Evolutionary conservation across 306 rosid species (phyloP).

Genomic region (Crotalaria pallida): DNA sequence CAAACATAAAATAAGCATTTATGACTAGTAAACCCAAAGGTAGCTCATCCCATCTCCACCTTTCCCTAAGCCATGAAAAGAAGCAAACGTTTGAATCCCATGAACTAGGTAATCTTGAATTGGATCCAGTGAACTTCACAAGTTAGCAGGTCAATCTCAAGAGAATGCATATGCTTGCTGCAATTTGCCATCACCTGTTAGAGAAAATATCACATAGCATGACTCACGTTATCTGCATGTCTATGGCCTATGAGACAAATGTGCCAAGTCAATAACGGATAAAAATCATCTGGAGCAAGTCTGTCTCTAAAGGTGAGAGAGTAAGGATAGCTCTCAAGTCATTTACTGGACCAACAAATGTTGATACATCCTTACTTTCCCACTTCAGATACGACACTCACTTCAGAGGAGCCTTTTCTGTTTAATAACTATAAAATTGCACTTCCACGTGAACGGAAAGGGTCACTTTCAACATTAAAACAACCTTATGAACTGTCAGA

Average conservation of each 20-base stretch:
- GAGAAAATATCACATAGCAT: neutral
- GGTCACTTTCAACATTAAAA: neutral
- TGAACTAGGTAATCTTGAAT: neutral
- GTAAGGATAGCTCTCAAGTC: too few species aligned
- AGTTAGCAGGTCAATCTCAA: neutral
- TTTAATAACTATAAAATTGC: neutral
- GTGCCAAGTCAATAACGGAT: neutral
- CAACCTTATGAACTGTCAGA: constrained; percentile 52
- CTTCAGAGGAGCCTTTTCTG: too few species aligned
- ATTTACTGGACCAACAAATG: too few species aligned
- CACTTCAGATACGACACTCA: too few species aligned
- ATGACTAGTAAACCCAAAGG: neutral
- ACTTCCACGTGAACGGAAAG: neutral
- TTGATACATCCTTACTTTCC: too few species aligned
- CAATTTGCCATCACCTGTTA: neutral
- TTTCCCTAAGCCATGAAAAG: neutral
- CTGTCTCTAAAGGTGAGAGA: too few species aligned
- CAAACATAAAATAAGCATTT: neutral
- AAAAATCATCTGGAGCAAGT: too few species aligned
- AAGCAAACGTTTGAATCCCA: neutral
- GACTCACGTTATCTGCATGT: neutral
- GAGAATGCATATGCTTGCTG: neutral
- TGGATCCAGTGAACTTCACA: neutral
- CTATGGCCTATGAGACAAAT: neutral
- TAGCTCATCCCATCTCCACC: neutral